Evolutionary conservation across 352 stramenopile genomes (phyloP), one percentile per base, ranked within the genome.

Genomic region (Phytopythium chamaehyphon): DNA sequence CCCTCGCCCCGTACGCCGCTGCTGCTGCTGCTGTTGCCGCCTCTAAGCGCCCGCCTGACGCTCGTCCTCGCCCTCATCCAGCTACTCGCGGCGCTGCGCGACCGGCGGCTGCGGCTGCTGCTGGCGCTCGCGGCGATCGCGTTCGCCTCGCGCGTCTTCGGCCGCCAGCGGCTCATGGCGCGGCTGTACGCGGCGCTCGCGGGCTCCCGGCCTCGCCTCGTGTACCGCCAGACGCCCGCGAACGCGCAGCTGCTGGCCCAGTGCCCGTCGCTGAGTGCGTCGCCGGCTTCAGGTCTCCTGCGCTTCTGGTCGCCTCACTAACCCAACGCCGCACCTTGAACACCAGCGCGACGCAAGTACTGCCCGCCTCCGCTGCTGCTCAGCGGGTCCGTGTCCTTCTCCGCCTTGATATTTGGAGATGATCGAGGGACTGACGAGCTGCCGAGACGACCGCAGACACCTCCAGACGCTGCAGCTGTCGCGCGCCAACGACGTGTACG

Each of bases 381-480:
- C 50, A 87, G 79, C 54, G 76, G 76, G 64, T 73, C 28, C 21
- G 54, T 12, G 16, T 44, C 18, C 6, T n/a, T 10, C 26, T 43
- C 14, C 0, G 16, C 1, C 22, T 21, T 2, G 14, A 10, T n/a
- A 9, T 39, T 14, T n/a, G n/a, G n/a, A n/a, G n/a, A n/a, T n/a
- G n/a, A 10, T 26, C 2, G 21, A 10, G 19, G 40, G 12, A 9
- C 37, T 40, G 21, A 49, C 23, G 26, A 26, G 18, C 6, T 7
- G n/a, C n/a, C n/a, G n/a, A n/a, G n/a, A 24, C 12, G n/a, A 19
- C 2, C 21, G 14, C 37, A 70, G 64, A 35, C 79, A 88, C 45
- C 24, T 87, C 18, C 79, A 89, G 59, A 87, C 79, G 7, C 37
- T 86, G 12, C 57, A 64, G 42, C 74, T 88, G 40, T 42, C 62